phyloP scores from a whole-genome alignment of 208 protist genomes.

The Acanthamoeba triangularis region DNA sequence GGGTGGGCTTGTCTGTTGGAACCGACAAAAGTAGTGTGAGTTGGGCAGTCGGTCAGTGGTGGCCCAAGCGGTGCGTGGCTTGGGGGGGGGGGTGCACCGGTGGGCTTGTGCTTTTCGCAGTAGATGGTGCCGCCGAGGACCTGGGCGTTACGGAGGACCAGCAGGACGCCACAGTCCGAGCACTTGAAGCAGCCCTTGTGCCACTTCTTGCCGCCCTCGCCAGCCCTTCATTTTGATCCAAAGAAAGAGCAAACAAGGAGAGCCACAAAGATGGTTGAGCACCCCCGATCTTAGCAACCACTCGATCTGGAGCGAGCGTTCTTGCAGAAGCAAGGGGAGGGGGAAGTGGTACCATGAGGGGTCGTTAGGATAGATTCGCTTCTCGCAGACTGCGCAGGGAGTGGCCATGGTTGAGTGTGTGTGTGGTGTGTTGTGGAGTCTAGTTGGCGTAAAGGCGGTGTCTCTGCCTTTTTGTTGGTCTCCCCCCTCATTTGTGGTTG shows the following conservation, averaged over 20 bases:
- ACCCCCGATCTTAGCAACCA: background rate
- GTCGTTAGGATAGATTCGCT: constrained; percentile 55
- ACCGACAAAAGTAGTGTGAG: too few species aligned
- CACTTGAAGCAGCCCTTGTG: constrained; percentile 76
- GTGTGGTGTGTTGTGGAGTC: background rate
- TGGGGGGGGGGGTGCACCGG: background rate
- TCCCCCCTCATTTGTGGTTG: too few species aligned
- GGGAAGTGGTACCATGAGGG: background rate
- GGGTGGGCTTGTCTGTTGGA: constrained; percentile 62
- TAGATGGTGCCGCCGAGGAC: constrained; percentile 45
- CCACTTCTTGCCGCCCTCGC: constrained; percentile 65
- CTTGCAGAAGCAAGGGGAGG: background rate
- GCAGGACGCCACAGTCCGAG: constrained; percentile 35
- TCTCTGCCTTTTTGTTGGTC: too few species aligned
- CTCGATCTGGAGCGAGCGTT: background rate
- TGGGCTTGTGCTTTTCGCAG: constrained; percentile 76
- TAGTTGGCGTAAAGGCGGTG: background rate
- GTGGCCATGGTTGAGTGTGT: constrained; percentile 15
- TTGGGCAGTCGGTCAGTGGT: background rate
- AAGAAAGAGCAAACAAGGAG: background rate
- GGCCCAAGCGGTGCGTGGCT: background rate
- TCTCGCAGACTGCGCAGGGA: constrained; percentile 48
- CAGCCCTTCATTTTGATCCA: background rate
- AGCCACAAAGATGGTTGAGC: background rate
- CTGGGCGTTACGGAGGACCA: constrained; percentile 64